Evolutionary conservation across 2,329 filamentous ascomycete genomes (phyloP).

Genomic region (Neoascochyta sp.): DNA sequence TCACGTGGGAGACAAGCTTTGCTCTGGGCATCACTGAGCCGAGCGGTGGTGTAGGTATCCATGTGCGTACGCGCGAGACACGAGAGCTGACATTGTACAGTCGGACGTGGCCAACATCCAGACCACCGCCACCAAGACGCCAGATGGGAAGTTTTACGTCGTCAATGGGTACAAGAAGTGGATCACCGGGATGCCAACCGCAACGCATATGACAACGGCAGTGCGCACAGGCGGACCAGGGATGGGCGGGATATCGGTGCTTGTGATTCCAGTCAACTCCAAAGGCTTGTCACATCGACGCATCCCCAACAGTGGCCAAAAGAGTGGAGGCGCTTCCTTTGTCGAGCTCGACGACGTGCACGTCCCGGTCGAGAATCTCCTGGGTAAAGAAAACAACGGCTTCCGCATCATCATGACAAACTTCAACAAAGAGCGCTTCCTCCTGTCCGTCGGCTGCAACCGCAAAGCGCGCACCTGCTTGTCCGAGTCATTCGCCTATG

Average conservation of each 20-base stretch:
- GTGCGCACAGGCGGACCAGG: constrained; percentile 58
- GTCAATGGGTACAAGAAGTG: constrained; percentile 68
- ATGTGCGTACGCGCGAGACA: not conserved
- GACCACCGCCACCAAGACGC: constrained; percentile 66
- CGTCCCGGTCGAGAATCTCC: constrained; percentile 52
- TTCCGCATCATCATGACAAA: constrained; percentile 59
- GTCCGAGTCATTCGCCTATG: constrained; percentile 52
- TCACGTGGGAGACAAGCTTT: constrained; percentile 57
- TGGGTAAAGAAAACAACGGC: constrained; percentile 54
- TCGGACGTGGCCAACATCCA: constrained; percentile 63
- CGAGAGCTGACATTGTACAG: constrained; percentile 14
- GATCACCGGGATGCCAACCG: constrained; percentile 62
- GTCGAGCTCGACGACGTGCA: constrained; percentile 55
- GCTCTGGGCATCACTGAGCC: constrained; percentile 65
- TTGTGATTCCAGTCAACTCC: constrained; percentile 53
- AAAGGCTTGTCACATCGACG: constrained; percentile 52
- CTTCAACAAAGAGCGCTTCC: constrained; percentile 53
- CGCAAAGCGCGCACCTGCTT: constrained; percentile 56
- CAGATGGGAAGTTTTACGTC: constrained; percentile 67
- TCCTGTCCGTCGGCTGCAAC: constrained; percentile 55
- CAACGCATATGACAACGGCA: constrained; percentile 60
- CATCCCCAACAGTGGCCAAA: constrained; percentile 64
- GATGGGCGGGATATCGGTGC: constrained; percentile 52
- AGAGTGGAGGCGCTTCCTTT: constrained; percentile 59
- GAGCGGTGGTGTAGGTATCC: constrained; percentile 41